Evolutionary conservation across 129 eudicot genomes (phyloP).

Genomic region (Artemisia annua): DNA sequence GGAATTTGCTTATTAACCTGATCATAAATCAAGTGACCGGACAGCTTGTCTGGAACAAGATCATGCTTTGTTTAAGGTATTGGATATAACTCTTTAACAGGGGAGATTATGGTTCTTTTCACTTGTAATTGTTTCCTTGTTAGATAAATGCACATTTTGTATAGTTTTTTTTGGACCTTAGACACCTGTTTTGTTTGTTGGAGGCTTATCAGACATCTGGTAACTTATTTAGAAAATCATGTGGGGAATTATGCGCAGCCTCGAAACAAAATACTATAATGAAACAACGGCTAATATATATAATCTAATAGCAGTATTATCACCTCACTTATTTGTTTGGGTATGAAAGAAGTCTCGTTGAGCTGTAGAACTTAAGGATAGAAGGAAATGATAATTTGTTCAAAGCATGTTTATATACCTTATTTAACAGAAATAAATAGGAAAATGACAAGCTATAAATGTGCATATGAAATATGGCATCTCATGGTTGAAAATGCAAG

Average conservation of each 20-base stretch:
- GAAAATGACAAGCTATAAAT: not conserved
- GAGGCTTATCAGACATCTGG: constrained; percentile 5
- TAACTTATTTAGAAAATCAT: not conserved
- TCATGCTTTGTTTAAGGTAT: constrained; percentile 11
- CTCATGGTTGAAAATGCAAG: constrained; percentile 2
- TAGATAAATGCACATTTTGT: not conserved
- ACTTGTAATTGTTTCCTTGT: constrained; percentile 12
- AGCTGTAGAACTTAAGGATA: no score
- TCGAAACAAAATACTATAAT: no score
- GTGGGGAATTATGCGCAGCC: not conserved
- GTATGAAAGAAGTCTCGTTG: no score
- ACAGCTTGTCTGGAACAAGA: not conserved
- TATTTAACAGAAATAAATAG: not conserved
- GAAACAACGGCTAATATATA: no score
- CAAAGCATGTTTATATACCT: no score
- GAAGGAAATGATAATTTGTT: no score
- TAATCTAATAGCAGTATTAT: no score
- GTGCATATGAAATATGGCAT: constrained; percentile 2
- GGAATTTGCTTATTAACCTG: constrained; percentile 5
- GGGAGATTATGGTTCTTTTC: constrained; percentile 11
- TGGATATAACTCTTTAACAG: not conserved
- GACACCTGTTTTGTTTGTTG: not conserved
- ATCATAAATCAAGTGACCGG: constrained; percentile 1
- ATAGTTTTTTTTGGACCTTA: not conserved
- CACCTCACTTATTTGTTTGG: no score